Evolutionary conservation across 2,329 filamentous ascomycete genomes (phyloP), one percentile per base, ranked within the genome.

Genomic region (Pochonia chlamydosporia): DNA sequence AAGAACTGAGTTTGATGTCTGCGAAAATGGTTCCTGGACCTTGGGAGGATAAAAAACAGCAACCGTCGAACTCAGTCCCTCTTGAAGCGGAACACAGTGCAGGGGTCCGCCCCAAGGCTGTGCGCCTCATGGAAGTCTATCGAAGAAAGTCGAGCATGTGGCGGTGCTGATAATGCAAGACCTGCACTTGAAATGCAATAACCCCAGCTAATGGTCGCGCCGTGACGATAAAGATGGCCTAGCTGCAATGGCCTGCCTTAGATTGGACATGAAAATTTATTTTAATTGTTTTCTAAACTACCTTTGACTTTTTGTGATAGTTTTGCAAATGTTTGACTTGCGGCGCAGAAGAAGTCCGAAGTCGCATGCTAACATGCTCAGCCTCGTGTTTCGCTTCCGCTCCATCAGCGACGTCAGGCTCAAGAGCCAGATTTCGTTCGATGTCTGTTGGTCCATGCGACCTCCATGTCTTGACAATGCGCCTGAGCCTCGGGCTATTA

Each of bases 81-180:
- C 30, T 23, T 20, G 25, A 25, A 20, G 33, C 23, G 23, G 47
- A 46, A 43, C 39, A 48, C 20, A 40, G 58, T 63, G 56, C 58
- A 64, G 56, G 59, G 56, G 56, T 54, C 47, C 47, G 50, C 43
- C 46, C 50, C 54, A 50, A 56, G 54, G 54, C 54, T 54, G 55
- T 63, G 62, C 65, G 65, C 64, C 65, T 66, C 67, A 69, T 68
- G 66, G 66, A 69, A 69, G 50, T 61, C 58, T 59, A 63, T 69
- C 58, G 66, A 69, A 69, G 65, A 63, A 63, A 45, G 59, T 68
- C 62, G 66, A 69, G 58, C 56, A 51, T 60, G 65, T 68, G 65
- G 65, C 63, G 61, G 64, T 67, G 63, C 61, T 35, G 48, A 45
- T 52, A 49, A 36, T 43, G 52, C 42, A 35, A 35, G 43, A 49